Evolutionary conservation across 768 basidiomycete species (phyloP), one percentile per base, ranked within the genome.

Genomic region (Grammothele lineata): DNA sequence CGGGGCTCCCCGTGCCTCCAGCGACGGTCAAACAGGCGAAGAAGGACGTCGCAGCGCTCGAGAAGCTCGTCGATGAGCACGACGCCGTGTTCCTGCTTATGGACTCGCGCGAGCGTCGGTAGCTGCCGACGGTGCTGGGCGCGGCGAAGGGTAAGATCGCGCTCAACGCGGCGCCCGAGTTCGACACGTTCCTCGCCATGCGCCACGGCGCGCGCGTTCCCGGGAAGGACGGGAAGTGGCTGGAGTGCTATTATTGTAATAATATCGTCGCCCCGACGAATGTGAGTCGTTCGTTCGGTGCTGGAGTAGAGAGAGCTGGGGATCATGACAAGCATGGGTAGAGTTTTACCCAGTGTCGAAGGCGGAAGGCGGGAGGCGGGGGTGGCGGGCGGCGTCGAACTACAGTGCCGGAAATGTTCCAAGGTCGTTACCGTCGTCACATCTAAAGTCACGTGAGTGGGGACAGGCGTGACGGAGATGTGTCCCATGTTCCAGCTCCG

Each of bases 171-270:
- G 95, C 96, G 0, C 70, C 98, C 3, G 95, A 96, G 0, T 99
- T 98, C 59, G 96, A 98, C 53, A 89, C 88, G 0, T 98, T 83
- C 70, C 78, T 99, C 33, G 95, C 97, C 15, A 97, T 97, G 94
- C 80, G 95, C 1, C 95, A 97, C 59, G 96, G 94, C 3, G 74
- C 83, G 4, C 78, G 86, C 37, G 61, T 58, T 50, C 62, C 54
- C 47, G 61, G 59, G 12, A 51, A 69, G 22, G 66, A 68, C 11
- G 59, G 60, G 2, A 54, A 51, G 10, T 64, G 75, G 10, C 69
- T 99, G 26, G 94, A 95, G 3, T 99, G 95, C 61, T 98, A 99
- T 63, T 99, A 92, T 62, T 99, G 96, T 67, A 97, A 97, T 57
- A 96, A 99, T 55, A 89, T 97, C 47, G 92, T 97, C 32, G 95